Percentiles rank a stretch among this genome's conserved stretches.
Conservation (phyloP, 1,284 basidiomycete species). For the Cutaneotrichosporon cutaneum region DNA sequence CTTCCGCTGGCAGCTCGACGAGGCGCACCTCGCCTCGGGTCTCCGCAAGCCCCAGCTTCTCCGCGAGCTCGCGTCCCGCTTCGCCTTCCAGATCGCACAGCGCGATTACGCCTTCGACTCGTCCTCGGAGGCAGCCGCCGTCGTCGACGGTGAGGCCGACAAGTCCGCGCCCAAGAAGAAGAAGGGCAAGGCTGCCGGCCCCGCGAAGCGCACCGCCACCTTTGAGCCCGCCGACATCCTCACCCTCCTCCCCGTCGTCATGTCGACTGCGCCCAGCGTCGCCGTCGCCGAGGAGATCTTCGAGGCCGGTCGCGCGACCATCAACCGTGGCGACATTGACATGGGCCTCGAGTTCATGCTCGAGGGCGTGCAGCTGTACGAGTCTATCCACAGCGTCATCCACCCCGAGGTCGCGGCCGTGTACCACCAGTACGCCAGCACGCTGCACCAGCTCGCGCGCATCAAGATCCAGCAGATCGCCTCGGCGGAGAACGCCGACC, state of each 20-base stretch:
- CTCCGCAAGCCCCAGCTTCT: conserved; percentile 55
- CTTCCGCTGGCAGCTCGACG: conserved; percentile 57
- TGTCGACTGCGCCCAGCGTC: conserved; percentile 56
- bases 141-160: conserved; percentile 31
- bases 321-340: conserved; percentile 57
- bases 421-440: conserved; percentile 57
- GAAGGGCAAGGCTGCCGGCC: conserved; percentile 43
- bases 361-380: conserved; percentile 59
- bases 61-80: conserved; percentile 57
- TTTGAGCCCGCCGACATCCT: conserved; percentile 59
- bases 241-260: conserved; percentile 58
- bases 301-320: conserved; percentile 57
- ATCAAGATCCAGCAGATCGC: conserved; percentile 50
- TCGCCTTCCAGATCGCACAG: conserved; percentile 59
- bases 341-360: conserved; percentile 58
- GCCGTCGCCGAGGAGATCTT: conserved; percentile 59
- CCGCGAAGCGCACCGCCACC: conserved; percentile 38
- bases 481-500: conserved; percentile 40
- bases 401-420: conserved; percentile 60
- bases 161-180: conserved; percentile 36
- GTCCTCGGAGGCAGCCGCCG: conserved; percentile 28
- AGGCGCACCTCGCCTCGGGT: conserved; percentile 47
- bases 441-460: conserved; percentile 54
- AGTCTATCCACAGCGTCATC: conserved; percentile 60
- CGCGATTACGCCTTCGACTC: conserved; percentile 55